Base-by-base conservation (phyloP, 768 basidiomycete species). In the Mycena belliarum region DNA sequence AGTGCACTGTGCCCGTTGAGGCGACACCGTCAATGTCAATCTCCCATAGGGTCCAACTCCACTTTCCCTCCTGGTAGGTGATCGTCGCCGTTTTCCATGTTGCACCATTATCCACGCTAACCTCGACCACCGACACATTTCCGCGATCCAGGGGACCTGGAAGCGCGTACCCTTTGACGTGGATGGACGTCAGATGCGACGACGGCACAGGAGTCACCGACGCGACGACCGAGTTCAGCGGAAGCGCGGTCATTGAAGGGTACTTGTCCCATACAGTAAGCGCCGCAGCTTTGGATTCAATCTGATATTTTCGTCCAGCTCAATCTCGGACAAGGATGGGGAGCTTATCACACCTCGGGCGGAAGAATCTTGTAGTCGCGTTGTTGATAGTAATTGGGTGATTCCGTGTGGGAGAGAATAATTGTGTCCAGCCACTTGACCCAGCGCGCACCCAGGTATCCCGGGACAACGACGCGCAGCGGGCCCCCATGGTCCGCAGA, bases 1-100 rank as follows among this genome's bases (percentile, higher is more conserved):
- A 82, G 46, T 73, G 69, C 6, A 79, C 73, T 5, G 68, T 70
- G 3, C 79, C 81, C 23, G 61, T 70, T 45, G 65, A 61, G 4
- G 63, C 66, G 6, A 67, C 66, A 43, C 73, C 69, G 8, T 71
- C 68, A 15, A 90, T 14, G 46, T 76, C 72, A 4, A 67, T 75
- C 65, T 87, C 83, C 89, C 88, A 90, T 21, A 89, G 67, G 6
- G 84, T 81, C 88, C 89, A 91, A 64, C 88, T 88, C 87, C 87
- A 89, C 60, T 68, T 78, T 4, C 87, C 86, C 33, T 81, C 72
- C 52, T 82, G 83, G 59, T 88, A 87, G 1, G 76, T 82, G 56
- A 87, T 81, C 28, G 69, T 70, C 20, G 82, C 79, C 11, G 69
- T 65, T 25, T 69, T 65, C 85, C 87, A 88, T 9, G 78, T 76